Evolutionary conservation across 2,329 filamentous ascomycete species (phyloP).

Genomic region (Epichloe glyceriae): DNA sequence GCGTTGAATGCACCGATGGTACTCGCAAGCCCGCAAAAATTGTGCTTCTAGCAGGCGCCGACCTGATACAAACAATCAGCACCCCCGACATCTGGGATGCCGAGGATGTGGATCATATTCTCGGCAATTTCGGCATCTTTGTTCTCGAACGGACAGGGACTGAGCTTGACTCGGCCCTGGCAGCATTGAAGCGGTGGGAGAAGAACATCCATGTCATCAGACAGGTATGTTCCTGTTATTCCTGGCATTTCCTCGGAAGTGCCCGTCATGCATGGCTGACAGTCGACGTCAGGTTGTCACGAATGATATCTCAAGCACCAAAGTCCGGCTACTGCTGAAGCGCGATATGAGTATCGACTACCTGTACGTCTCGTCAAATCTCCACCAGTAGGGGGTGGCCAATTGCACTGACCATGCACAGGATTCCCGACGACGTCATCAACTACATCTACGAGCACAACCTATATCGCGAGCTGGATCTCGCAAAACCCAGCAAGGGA

Average conservation of each 20-base stretch:
- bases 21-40: conserved; percentile 56
- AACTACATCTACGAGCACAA: conserved; percentile 57
- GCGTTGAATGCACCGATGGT: conserved; percentile 57
- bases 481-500: conserved; percentile 13
- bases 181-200: conserved; percentile 69
- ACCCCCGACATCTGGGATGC: conserved; percentile 68
- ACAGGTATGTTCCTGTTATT: conserved; percentile 14
- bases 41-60: conserved; percentile 68
- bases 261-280: not conserved
- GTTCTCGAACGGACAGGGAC: conserved; percentile 82
- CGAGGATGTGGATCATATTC: conserved; percentile 75
- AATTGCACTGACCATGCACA: conserved; percentile 6
- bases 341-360: conserved; percentile 75
- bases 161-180: conserved; percentile 76
- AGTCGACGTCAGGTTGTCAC: conserved; percentile 39
- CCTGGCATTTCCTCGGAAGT: not conserved
- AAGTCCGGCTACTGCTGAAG: conserved; percentile 70
- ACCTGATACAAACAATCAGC: conserved; percentile 63
- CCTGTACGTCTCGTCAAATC: conserved; percentile 15
- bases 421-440: conserved; percentile 57
- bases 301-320: conserved; percentile 62
- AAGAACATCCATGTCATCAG: conserved; percentile 81
- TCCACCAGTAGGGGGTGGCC: not conserved
- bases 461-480: conserved; percentile 43
- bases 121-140: conserved; percentile 71